phyloP scores from a whole-genome alignment of 2,329 filamentous ascomycete species.

The Harringtonia aguacate region DNA sequence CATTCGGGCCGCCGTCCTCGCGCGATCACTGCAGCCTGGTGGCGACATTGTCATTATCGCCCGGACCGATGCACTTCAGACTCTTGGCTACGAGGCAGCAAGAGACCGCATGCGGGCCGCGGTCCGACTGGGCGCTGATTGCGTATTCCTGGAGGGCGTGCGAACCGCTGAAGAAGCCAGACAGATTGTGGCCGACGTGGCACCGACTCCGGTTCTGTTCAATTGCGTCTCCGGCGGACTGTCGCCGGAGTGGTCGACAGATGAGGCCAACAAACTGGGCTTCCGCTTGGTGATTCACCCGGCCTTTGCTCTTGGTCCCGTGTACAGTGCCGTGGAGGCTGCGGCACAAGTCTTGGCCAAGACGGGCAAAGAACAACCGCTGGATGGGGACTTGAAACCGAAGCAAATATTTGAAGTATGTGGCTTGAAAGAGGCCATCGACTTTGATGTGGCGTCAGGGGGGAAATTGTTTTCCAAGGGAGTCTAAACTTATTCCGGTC shows the following conservation, averaged over 20 bases:
- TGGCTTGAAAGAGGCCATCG: no score
- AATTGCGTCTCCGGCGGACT: slow-evolving; percentile 48
- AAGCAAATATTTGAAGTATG: no score
- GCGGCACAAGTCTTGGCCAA: no score
- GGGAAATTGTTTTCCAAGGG: no score
- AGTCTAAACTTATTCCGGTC: no score
- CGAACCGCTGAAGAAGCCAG: slow-evolving; percentile 25
- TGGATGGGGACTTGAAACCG: no score
- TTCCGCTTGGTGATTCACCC: slow-evolving; percentile 43
- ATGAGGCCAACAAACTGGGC: slow-evolving; percentile 43
- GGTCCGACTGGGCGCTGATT: slow-evolving; percentile 38
- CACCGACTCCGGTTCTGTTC: slow-evolving; percentile 38
- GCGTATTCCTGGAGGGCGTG: slow-evolving; percentile 42
- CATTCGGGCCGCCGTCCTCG: slow-evolving; percentile 20
- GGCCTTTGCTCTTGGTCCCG: no score
- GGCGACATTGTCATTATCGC: slow-evolving; percentile 48
- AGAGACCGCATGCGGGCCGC: slow-evolving; percentile 33
- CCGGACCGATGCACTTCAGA: slow-evolving; percentile 43
- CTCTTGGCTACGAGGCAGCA: slow-evolving; percentile 39
- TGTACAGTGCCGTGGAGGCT: no score
- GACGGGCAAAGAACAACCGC: no score
- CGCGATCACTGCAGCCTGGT: slow-evolving; percentile 20
- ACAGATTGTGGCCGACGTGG: slow-evolving; percentile 32
- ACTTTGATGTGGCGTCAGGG: no score
- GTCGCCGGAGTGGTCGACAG: slow-evolving; percentile 39